Conservation (phyloP, 225 moss, liverwort and hornwort species). For the Climacium dendroides region DNA sequence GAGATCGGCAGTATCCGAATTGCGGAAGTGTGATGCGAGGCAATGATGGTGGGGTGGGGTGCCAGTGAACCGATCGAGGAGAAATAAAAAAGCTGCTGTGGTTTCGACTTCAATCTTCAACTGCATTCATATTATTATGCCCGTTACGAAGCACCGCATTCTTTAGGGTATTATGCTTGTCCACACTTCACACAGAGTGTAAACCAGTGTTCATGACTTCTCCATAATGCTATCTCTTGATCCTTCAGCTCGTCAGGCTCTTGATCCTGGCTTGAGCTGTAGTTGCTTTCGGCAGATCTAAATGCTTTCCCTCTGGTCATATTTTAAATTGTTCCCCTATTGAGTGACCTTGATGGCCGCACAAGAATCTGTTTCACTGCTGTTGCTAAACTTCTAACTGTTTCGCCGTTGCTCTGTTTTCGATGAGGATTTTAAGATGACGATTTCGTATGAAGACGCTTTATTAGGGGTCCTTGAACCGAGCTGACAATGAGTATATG, state of each 20-base stretch:
- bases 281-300: neutral
- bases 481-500: neutral
- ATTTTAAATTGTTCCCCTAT: neutral
- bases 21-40: neutral
- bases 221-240: neutral
- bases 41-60: neutral
- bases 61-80: neutral
- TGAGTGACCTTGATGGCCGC: neutral
- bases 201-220: neutral
- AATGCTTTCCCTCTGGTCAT: neutral
- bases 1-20: neutral
- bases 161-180: neutral
- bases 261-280: neutral
- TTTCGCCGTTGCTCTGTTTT: neutral
- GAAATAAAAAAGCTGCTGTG: neutral
- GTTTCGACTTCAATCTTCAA: neutral
- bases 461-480: neutral
- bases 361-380: neutral
- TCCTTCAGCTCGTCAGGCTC: neutral
- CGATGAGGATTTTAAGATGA: neutral
- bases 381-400: neutral
- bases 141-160: neutral
- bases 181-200: neutral
- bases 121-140: neutral
- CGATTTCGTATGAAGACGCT: neutral